Evolutionary conservation across 169 alveolate genomes (phyloP).

Genomic region (Plasmodium billcollinsi): DNA sequence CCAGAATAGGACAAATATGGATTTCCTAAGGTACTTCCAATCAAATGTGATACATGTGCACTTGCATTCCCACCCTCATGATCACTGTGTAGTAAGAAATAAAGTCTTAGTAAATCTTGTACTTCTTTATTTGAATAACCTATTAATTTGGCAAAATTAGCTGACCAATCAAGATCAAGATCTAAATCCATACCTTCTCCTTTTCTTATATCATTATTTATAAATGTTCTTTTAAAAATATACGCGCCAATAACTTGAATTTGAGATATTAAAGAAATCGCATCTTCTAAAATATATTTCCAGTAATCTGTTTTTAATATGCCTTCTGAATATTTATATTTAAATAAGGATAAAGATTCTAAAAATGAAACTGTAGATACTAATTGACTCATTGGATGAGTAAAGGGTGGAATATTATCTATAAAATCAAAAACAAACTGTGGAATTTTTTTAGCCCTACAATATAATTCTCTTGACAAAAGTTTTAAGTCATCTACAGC

Average conservation of each 20-base stretch:
- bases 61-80: conserved; percentile 97
- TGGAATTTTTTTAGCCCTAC: conserved; percentile 87
- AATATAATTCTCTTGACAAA: conserved; percentile 86
- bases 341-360: conserved; percentile 89
- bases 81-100: conserved; percentile 90
- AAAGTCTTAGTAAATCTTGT: conserved; percentile 84
- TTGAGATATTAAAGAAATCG: conserved; percentile 87
- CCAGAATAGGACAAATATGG: conserved; percentile 93
- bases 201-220: conserved; percentile 79
- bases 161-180: conserved; percentile 84
- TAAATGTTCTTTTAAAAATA: conserved; percentile 83
- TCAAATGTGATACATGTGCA: conserved; percentile 95
- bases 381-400: conserved; percentile 97
- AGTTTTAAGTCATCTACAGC: conserved; percentile 81
- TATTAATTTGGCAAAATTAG: conserved; percentile 83
- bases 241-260: conserved; percentile 83
- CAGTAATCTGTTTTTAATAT: conserved; percentile 90
- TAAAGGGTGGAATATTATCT: conserved; percentile 87
- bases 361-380: conserved; percentile 91
- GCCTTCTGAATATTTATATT: conserved; percentile 83
- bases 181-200: conserved; percentile 83
- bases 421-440: conserved; percentile 87
- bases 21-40: conserved; percentile 95
- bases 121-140: conserved; percentile 79
- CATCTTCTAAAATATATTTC: conserved; percentile 92